Evolutionary conservation across 257 asterid species (phyloP).

Genomic region (Capsicum baccatum): DNA sequence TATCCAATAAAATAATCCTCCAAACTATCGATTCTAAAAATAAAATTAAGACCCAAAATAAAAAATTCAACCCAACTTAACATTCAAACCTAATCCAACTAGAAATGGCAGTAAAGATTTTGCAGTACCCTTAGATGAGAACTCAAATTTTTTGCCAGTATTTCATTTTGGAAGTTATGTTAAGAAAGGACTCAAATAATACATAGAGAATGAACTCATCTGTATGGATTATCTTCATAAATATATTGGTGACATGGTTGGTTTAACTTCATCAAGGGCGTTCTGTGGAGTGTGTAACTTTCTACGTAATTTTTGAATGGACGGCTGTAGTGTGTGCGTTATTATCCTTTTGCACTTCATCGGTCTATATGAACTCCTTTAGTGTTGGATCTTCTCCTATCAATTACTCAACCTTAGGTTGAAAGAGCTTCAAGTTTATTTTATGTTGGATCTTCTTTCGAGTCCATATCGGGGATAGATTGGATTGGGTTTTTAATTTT

Average conservation of each 20-base stretch:
- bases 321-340: not conserved
- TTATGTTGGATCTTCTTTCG: too few species aligned
- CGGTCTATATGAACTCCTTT: not conserved
- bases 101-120: slow-evolving; percentile 39
- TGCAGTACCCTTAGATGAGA: slow-evolving; percentile 52
- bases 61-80: too few species aligned
- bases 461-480: too few species aligned
- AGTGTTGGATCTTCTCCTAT: not conserved
- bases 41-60: too few species aligned
- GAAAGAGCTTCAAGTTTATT: too few species aligned
- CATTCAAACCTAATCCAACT: too few species aligned
- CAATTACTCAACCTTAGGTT: too few species aligned
- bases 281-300: slow-evolving; percentile 79
- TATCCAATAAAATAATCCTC: too few species aligned
- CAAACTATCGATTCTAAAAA: too few species aligned
- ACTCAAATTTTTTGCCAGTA: slow-evolving; percentile 60
- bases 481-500: too few species aligned
- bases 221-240: slow-evolving; percentile 75
- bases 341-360: not conserved
- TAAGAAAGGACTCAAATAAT: slow-evolving; percentile 87
- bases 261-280: slow-evolving; percentile 71
- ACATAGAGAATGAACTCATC: slow-evolving; percentile 87
- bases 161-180: slow-evolving; percentile 89
- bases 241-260: slow-evolving; percentile 53
- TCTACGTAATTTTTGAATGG: not conserved